Conservation (phyloP, 345 rosid species). For the Cardamine occulta region DNA sequence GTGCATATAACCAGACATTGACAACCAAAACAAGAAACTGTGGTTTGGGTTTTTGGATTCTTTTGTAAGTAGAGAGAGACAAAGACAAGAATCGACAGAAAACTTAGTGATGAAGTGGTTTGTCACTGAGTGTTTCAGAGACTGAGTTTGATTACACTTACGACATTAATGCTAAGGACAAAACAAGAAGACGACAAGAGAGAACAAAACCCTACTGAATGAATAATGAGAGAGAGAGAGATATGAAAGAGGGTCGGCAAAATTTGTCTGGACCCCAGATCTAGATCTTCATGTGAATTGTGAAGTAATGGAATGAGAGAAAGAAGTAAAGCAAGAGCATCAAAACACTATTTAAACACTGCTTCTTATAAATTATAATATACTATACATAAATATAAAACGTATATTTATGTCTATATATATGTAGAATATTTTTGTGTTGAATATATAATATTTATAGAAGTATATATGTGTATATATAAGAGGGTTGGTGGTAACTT, state of each 20-base stretch:
- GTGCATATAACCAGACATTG: constrained; percentile 58
- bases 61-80: constrained; percentile 21
- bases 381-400: background rate
- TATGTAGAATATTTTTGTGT: background rate
- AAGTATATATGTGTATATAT: background rate
- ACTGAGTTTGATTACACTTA: constrained; percentile 25
- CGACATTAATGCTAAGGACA: constrained; percentile 37
- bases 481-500: constrained; percentile 32
- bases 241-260: constrained; percentile 38
- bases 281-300: constrained; percentile 49
- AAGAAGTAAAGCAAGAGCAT: constrained; percentile 44
- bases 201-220: constrained; percentile 34
- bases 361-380: constrained; percentile 21
- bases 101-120: constrained; percentile 38
- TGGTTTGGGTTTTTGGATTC: constrained; percentile 12
- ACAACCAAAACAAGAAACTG: constrained; percentile 18
- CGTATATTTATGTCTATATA: background rate
- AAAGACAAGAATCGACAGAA: constrained; percentile 38
- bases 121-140: constrained; percentile 36
- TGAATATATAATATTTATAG: background rate
- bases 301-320: constrained; percentile 41
- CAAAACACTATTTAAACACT: constrained; percentile 18
- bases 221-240: constrained; percentile 18
- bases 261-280: constrained; percentile 48
- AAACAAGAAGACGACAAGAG: constrained; percentile 46